Evolutionary conservation across 2,329 filamentous ascomycete species (phyloP).

Genomic region (Xylariales sp.): DNA sequence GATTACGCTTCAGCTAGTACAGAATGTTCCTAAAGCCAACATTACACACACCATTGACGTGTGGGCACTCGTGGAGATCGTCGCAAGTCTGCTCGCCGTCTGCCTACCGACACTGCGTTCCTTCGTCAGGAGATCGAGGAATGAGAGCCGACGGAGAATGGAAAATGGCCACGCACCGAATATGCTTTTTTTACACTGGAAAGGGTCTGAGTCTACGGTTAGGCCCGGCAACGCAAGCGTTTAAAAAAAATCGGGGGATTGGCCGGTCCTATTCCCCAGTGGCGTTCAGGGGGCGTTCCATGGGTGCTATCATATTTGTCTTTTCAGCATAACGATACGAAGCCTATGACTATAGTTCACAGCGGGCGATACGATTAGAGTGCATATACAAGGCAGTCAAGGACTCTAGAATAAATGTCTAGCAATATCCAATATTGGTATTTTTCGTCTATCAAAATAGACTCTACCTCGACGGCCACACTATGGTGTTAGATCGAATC

Average conservation of each 20-base stretch:
- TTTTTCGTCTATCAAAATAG: slow-evolving; percentile 4
- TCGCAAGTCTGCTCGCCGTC: slow-evolving; percentile 42
- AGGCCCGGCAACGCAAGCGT: slow-evolving; percentile 4
- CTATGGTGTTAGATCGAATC: slow-evolving; percentile 22
- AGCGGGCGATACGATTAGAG: neutral
- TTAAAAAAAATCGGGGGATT: neutral
- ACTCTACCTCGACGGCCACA: slow-evolving; percentile 12
- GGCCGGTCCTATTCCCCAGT: neutral
- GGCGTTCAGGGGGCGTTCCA: slow-evolving; percentile 1
- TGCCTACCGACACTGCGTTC: slow-evolving; percentile 42
- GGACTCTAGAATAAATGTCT: neutral
- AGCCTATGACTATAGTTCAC: neutral
- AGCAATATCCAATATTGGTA: slow-evolving; percentile 16
- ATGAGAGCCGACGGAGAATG: slow-evolving; percentile 21
- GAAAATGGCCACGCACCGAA: slow-evolving; percentile 8
- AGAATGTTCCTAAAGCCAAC: slow-evolving; percentile 40
- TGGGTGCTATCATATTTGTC: neutral
- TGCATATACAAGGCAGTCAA: neutral
- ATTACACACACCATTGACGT: slow-evolving; percentile 45
- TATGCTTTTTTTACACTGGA: slow-evolving; percentile 24
- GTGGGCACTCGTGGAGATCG: slow-evolving; percentile 45
- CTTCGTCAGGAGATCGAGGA: slow-evolving; percentile 38
- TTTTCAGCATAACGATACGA: neutral
- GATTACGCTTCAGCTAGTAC: slow-evolving; percentile 40
- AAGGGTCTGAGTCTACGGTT: slow-evolving; percentile 17